A percentile compares a stretch with the other conserved stretches of the same genome.
These are phyloP conservation scores for Penicillium sp. DNA, from an alignment of 2,329 filamentous ascomycete species.

Conservation along the genomic window DNA sequence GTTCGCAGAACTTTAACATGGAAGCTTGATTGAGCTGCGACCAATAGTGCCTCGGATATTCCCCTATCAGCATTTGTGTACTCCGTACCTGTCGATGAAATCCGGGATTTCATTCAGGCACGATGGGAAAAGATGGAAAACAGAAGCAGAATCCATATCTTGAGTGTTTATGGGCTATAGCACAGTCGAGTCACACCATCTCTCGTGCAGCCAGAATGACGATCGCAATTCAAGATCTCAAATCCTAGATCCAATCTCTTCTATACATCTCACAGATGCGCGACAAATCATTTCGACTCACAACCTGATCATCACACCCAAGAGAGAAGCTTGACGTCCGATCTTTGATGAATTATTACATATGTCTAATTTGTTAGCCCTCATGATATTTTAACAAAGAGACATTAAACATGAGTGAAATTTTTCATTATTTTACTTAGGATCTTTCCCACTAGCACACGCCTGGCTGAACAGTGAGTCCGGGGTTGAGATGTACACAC, in stretches of 20 bases:
- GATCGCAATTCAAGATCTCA: not conserved
- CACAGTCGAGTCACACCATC: not conserved
- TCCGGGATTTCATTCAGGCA: not conserved
- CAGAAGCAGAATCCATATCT: not conserved
- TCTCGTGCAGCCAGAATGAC: not conserved
- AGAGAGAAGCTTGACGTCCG: constrained; percentile 57
- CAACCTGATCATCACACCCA: constrained; percentile 34
- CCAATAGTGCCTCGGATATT: constrained; percentile 1
- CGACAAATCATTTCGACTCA: not conserved
- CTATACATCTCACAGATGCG: not conserved
- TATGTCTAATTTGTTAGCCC: too few species aligned
- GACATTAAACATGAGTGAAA: too few species aligned
- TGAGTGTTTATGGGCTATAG: not conserved
- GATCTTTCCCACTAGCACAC: constrained; percentile 60
- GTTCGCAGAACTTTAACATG: not conserved
- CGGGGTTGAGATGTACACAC: constrained; percentile 42
- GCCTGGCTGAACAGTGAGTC: constrained; percentile 47
- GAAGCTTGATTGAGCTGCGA: constrained; percentile 1
- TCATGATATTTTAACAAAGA: too few species aligned
- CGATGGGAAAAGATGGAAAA: not conserved
- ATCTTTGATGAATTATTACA: constrained; percentile 41
- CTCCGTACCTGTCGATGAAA: not conserved
- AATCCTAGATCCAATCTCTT: not conserved
- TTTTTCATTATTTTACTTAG: constrained; percentile 31
- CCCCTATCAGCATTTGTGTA: not conserved